phyloP scores from a whole-genome alignment of 768 basidiomycete species.

The Boletus bicolor region DNA sequence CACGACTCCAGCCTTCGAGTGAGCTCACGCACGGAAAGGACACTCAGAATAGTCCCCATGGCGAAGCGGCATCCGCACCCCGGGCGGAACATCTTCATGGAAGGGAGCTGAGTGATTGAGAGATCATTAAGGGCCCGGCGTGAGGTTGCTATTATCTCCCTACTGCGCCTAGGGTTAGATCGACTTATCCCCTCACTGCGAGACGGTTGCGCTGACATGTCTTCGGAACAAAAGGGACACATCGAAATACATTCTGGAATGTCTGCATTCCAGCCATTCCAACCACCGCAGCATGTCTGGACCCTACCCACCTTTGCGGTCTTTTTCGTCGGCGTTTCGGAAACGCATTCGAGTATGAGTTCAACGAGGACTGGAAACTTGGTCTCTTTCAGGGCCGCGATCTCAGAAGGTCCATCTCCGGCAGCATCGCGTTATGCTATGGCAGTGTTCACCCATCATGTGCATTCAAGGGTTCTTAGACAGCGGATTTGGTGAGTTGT shows the following conservation, averaged over 20 bases:
- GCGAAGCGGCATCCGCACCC: conserved; percentile 37
- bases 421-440: conserved; percentile 1
- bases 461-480: conserved; percentile 71
- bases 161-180: conserved; percentile 68
- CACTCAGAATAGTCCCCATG: conserved; percentile 28
- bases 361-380: conserved; percentile 72
- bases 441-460: conserved; percentile 15
- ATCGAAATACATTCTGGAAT: conserved; percentile 79
- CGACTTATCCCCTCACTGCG: conserved; percentile 1
- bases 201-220: conserved; percentile 10
- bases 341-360: conserved; percentile 84
- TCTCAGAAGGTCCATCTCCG: conserved; percentile 53
- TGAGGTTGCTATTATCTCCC: conserved; percentile 73
- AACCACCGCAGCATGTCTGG: conserved; percentile 50
- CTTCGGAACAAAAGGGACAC: conserved; percentile 67
- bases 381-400: conserved; percentile 80
- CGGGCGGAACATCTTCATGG: conserved; percentile 66
- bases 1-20: conserved; percentile 79
- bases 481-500: conserved; percentile 45
- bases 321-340: conserved; percentile 76
- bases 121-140: conserved; percentile 69
- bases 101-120: conserved; percentile 72
- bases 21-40: conserved; percentile 49
- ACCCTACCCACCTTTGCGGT: conserved; percentile 87
- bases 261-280: conserved; percentile 59